phyloP scores from a whole-genome alignment of 2,329 filamentous ascomycete species.

The Emergomyces pasteurianus region DNA sequence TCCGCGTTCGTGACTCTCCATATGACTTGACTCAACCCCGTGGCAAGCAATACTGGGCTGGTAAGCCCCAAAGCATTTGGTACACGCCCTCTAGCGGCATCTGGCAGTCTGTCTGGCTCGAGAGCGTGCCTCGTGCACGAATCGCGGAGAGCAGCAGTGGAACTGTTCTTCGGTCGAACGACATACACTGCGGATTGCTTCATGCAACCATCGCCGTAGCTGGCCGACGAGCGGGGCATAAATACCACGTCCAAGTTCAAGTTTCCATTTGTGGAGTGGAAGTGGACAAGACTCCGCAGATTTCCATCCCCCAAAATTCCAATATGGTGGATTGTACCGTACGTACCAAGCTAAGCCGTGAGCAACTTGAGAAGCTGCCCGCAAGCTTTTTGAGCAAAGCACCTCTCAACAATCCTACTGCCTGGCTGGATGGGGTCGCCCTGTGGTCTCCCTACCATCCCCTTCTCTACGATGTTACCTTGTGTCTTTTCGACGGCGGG shows the following conservation, averaged over 20 bases:
- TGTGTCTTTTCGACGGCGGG: constrained; percentile 39
- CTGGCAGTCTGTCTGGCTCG: constrained; percentile 64
- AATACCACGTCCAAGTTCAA: constrained; percentile 42
- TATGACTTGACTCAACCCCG: constrained; percentile 53
- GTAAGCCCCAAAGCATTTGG: constrained; percentile 50
- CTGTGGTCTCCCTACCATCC: constrained; percentile 57
- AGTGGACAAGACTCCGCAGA: constrained; percentile 35
- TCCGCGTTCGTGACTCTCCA: constrained; percentile 53
- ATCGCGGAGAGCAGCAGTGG: constrained; percentile 48
- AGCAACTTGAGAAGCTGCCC: background rate
- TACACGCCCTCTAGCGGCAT: constrained; percentile 62
- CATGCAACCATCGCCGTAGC: constrained; percentile 40
- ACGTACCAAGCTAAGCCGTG: constrained; percentile 30
- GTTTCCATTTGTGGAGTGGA: constrained; percentile 39
- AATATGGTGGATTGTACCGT: constrained; percentile 38
- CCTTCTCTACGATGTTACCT: constrained; percentile 48
- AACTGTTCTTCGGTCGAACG: constrained; percentile 47
- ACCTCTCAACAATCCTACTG: constrained; percentile 29
- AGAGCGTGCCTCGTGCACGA: constrained; percentile 43
- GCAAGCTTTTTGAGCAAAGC: background rate
- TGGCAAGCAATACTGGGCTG: constrained; percentile 55
- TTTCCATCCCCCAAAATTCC: constrained; percentile 37
- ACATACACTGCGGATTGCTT: constrained; percentile 41
- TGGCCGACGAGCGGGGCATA: constrained; percentile 23
- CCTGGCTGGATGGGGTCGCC: constrained; percentile 46